phyloP scores from a whole-genome alignment of 2,329 filamentous ascomycete species.

The Aspergillus melleus region DNA sequence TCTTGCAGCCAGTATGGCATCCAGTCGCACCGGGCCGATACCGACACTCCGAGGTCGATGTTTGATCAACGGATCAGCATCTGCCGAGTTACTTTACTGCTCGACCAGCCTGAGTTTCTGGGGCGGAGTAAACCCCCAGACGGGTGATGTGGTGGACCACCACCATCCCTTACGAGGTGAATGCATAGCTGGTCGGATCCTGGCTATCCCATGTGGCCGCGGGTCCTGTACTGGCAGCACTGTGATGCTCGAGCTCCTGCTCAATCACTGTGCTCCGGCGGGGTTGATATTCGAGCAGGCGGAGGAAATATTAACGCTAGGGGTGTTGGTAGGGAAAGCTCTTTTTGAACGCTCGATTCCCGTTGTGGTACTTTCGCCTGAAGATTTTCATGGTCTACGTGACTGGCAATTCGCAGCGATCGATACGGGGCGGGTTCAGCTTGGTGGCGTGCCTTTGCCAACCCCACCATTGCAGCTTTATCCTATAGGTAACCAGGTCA shows the following conservation, averaged over 20 bases:
- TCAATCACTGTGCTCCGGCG: constrained; percentile 40
- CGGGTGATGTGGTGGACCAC: constrained; percentile 46
- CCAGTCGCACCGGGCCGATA: background rate
- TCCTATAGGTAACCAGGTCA: constrained; percentile 7
- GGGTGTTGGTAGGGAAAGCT: constrained; percentile 45
- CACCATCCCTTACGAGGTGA: constrained; percentile 44
- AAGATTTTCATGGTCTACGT: constrained; percentile 16
- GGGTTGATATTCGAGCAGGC: constrained; percentile 44
- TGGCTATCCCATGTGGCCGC: constrained; percentile 49
- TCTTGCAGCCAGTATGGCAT: background rate
- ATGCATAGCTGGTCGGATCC: constrained; percentile 32
- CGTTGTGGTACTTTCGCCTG: constrained; percentile 30
- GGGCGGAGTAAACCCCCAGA: constrained; percentile 45
- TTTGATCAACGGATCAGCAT: constrained; percentile 16
- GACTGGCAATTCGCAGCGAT: constrained; percentile 7
- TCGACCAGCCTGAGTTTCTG: constrained; percentile 45
- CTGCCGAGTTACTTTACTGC: constrained; percentile 32
- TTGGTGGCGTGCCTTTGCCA: background rate
- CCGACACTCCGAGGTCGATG: background rate
- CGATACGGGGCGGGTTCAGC: background rate
- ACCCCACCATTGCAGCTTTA: background rate
- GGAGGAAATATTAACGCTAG: constrained; percentile 49
- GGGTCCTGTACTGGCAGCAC: constrained; percentile 51
- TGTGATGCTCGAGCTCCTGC: constrained; percentile 47
- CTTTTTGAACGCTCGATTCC: constrained; percentile 45